Conservation (phyloP, 768 basidiomycete species). For the Serpula lacrymans region DNA sequence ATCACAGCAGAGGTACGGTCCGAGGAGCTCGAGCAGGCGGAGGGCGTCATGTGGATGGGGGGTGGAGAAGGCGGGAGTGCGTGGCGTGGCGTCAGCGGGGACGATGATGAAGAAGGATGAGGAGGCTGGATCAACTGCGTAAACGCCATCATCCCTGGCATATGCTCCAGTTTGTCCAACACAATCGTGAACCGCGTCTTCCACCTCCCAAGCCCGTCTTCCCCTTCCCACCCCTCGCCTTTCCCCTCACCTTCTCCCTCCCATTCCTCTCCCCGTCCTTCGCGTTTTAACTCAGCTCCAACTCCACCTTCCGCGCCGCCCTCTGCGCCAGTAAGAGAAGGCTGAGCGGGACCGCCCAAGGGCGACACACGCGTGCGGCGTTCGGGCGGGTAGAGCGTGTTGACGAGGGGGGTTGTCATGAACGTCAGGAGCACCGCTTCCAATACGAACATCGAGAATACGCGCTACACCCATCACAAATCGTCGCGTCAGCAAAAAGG, state of each 20-base stretch:
- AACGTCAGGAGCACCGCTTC: conserved; percentile 81
- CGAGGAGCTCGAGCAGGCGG: conserved; percentile 79
- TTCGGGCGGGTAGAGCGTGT: conserved; percentile 62
- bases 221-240: conserved; percentile 1
- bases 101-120: conserved; percentile 6
- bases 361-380: conserved; percentile 47
- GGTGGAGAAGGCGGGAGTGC: background rate
- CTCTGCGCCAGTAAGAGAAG: conserved; percentile 30
- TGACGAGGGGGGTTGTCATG: conserved; percentile 79
- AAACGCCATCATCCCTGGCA: conserved; percentile 87
- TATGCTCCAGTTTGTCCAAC: conserved; percentile 85
- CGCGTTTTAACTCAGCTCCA: conserved; percentile 5
- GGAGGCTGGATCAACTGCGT: conserved; percentile 70
- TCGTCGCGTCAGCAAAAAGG: background rate
- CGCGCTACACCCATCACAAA: too few species aligned
- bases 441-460: conserved; percentile 96
- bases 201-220: conserved; percentile 13
- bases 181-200: conserved; percentile 69
- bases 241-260: conserved; percentile 1
- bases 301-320: conserved; percentile 10
- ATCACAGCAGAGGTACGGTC: conserved; percentile 65
- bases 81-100: conserved; percentile 10
- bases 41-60: conserved; percentile 50
- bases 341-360: conserved; percentile 28
- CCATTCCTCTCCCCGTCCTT: too few species aligned